These are phyloP conservation scores for Daldinia childiae DNA, from an alignment of 495 filamentous ascomycete genomes.

Conservation along the genomic window DNA sequence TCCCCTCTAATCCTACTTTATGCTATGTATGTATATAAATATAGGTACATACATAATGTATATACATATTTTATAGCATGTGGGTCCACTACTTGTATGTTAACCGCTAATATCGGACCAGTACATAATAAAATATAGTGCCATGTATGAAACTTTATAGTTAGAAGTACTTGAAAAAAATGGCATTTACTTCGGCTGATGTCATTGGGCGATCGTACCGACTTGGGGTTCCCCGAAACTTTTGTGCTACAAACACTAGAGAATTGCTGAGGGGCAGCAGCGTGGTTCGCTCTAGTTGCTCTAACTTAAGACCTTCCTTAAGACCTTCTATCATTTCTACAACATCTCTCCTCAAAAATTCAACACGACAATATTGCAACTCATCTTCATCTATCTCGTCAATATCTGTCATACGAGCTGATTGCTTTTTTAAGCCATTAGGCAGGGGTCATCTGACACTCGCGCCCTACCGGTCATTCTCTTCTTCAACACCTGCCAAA, in stretches of 20 bases:
- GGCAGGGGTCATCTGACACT: constrained; percentile 25
- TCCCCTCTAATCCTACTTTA: neutral
- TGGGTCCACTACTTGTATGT: neutral
- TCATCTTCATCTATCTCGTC: neutral
- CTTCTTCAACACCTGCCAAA: constrained; percentile 44
- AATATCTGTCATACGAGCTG: constrained; percentile 18
- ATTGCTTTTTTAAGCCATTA: constrained; percentile 34
- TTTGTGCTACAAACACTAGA: constrained; percentile 8
- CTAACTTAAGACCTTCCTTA: neutral
- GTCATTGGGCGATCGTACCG: constrained; percentile 40
- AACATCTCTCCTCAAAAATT: constrained; percentile 21
- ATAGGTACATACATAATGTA: too few relatives aligned
- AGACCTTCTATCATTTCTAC: neutral
- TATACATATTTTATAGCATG: neutral
- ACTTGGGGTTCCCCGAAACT: constrained; percentile 19
- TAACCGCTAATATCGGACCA: neutral
- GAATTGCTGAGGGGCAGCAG: constrained; percentile 34
- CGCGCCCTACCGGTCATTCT: constrained; percentile 21
- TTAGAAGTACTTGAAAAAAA: constrained; percentile 1
- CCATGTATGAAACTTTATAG: constrained; percentile 9
- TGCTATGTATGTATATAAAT: neutral
- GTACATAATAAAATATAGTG: neutral
- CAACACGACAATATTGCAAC: constrained; percentile 24
- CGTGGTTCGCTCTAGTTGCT: neutral
- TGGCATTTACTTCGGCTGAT: constrained; percentile 26